Base-by-base conservation (phyloP, 148 eudicot genomes). In the Vaccinium vitisidaea region DNA sequence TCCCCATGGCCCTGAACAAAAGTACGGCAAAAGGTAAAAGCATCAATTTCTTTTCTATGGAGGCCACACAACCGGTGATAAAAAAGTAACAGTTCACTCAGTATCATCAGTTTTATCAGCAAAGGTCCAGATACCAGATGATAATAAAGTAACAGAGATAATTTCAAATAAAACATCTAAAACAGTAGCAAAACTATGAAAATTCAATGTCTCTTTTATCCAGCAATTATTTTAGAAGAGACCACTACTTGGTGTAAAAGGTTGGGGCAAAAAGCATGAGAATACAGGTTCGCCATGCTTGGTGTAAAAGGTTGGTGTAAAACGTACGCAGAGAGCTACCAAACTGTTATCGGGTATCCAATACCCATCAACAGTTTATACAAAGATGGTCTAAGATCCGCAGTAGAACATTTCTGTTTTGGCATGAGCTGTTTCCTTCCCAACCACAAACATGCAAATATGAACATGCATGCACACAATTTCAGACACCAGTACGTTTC, bases 1-100 rank as follows among this genome's bases (percentile, higher is more conserved):
- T 94, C 82, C 95, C 98, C 99, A 96, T 94, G 78, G 63, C 87
- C 89, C 99, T 94, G 92, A 89, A 86, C 8, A 80, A 89, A 82
- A 84, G 18, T 69, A 69, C 7, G 39, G 18, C 43, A 27, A 65
- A 32, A 75, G 50, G 61, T 23, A 39, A 79, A 61, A 43, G 55
- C 23, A 27, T 83, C 61, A 77, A 27, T n/a, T 77, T 19, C 76
- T 83, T 32, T n/a, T 83, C 50, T 50, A 49, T 50, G 3, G 65
- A 16, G 70, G 30, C 49, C 39, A 77, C 8, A 61, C 16, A 15
- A 12, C 11, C n/a, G 15, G 7, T 50, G 59, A 49, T 71, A 16
- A 83, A 83, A 18, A 71, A 83, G 48, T 15, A 32, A 32, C 14
- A 30, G 4, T 55, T 79, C 56, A 32, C 23, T 79, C 69, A 55